Percentiles rank a stretch among this genome's conserved stretches.
These are phyloP conservation scores for Phallus indusiatus DNA, from an alignment of 768 basidiomycete genomes.

Conservation along the genomic window DNA sequence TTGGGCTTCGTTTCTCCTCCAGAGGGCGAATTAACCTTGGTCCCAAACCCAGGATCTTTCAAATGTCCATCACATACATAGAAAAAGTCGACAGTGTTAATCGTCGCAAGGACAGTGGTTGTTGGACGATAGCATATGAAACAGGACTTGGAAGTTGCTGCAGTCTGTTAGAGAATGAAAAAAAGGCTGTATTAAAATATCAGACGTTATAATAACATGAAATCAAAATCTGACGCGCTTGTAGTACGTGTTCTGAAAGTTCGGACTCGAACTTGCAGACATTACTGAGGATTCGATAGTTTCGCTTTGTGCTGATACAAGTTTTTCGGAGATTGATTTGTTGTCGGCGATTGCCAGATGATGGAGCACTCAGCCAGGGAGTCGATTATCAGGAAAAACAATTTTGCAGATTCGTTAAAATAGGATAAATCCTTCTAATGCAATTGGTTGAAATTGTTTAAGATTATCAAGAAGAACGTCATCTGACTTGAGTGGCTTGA, in stretches of 20 bases:
- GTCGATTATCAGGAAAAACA: not conserved
- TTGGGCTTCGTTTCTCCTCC: conserved; percentile 26
- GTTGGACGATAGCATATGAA: conserved; percentile 75
- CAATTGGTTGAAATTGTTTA: not conserved
- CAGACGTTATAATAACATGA: conserved; percentile 1
- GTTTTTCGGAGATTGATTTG: no score
- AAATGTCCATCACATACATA: conserved; percentile 82
- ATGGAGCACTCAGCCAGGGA: not conserved
- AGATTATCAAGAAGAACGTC: not conserved
- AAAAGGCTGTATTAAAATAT: not conserved
- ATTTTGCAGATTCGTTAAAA: not conserved
- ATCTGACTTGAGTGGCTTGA: not conserved
- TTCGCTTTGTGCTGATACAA: no score
- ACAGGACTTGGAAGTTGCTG: conserved; percentile 70
- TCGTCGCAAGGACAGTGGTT: conserved; percentile 74
- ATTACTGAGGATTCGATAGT: conserved; percentile 24
- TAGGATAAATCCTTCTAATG: not conserved
- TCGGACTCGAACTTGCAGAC: conserved; percentile 47
- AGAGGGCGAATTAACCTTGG: conserved; percentile 25
- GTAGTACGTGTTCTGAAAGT: conserved; percentile 67
- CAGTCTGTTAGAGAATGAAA: conserved; percentile 38
- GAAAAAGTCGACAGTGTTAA: conserved; percentile 75
- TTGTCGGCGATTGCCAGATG: no score
- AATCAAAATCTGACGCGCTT: conserved; percentile 54
- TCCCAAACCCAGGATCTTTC: conserved; percentile 68